Evolutionary conservation across 2,329 filamentous ascomycete species (phyloP).

Genomic region (Hypoxylon sp.): DNA sequence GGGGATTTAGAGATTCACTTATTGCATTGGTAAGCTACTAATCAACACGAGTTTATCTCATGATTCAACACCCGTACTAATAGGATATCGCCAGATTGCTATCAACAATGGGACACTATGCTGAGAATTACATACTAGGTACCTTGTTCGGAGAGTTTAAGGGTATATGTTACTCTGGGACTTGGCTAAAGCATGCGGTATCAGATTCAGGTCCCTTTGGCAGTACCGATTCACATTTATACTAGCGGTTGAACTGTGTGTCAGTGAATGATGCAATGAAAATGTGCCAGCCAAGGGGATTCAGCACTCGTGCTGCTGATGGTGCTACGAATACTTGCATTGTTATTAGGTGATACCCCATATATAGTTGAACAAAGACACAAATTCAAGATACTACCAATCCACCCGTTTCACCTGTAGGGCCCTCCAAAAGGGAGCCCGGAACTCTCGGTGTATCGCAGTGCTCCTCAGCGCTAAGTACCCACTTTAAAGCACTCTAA

Average conservation of each 20-base stretch:
- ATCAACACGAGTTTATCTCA: background rate
- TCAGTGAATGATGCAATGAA: background rate
- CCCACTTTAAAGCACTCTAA: background rate
- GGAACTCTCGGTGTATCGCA: slow-evolving; percentile 11
- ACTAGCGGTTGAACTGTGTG: background rate
- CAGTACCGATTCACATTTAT: slow-evolving; percentile 1
- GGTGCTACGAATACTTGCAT: background rate
- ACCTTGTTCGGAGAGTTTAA: background rate
- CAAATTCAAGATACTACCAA: background rate
- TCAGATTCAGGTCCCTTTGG: background rate
- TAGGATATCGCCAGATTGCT: background rate
- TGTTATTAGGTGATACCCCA: slow-evolving; percentile 19
- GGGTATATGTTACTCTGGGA: background rate
- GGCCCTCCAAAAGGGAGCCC: background rate
- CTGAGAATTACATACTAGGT: background rate
- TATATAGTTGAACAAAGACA: slow-evolving; percentile 9
- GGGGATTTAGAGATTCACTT: background rate
- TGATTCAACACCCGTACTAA: slow-evolving; percentile 1
- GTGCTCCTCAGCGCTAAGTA: background rate
- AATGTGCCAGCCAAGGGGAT: no score
- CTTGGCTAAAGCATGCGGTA: background rate
- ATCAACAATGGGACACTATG: background rate
- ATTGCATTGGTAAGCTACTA: slow-evolving; percentile 3
- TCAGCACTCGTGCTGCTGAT: background rate
- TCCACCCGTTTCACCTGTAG: background rate